Evolutionary conservation across 2,329 filamentous ascomycete genomes (phyloP), one percentile per base, ranked within the genome.

Genomic region (Chaetomium sp.): DNA sequence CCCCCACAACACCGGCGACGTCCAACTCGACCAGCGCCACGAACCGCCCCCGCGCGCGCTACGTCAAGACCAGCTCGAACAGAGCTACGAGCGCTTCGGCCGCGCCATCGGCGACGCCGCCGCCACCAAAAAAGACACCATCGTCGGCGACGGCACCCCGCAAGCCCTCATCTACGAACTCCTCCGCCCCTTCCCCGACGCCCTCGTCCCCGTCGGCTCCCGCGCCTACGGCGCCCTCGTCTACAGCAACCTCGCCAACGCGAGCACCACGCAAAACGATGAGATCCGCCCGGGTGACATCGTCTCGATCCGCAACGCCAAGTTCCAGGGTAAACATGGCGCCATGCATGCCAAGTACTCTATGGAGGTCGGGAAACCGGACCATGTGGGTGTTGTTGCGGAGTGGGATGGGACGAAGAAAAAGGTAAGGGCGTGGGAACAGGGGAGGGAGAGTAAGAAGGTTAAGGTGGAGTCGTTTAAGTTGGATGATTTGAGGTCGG

Each of bases 401-500:
- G 94, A 99, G 70, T 99, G 94, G 94, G 94, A 99, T 70, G 94
- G 94, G 3, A 95, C 90, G 42, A 96, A 96, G 81, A 96, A 96
- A 80, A 96, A 97, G 79, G 87, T 99, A 33, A 78, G 91, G 34
- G 91, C 87, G 1, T 97, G 90, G 89, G 94, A 97, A 71, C 94
- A 99, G 69, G 92, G 92, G 0, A 78, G 92, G 11, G 92, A 97
- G 75, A 91, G 85, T 70, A 92, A 88, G 71, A 97, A 96, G 77
- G 86, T 95, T 53, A 94, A 95, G 76, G 76, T 89, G 59, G 92
- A 97, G 77, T 95, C 91, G 73, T 97, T 92, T 74, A 89, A 91
- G 74, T 79, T 99, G 59, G 91, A 91, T 45, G 94, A 99, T 74
- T 68, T 99, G 69, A 81, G 89, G 68, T 92, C 87, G 71, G 94